These are phyloP conservation scores for Colletotrichum tofieldiae DNA, from an alignment of 2,329 filamentous ascomycete species.

Conservation along the genomic window DNA sequence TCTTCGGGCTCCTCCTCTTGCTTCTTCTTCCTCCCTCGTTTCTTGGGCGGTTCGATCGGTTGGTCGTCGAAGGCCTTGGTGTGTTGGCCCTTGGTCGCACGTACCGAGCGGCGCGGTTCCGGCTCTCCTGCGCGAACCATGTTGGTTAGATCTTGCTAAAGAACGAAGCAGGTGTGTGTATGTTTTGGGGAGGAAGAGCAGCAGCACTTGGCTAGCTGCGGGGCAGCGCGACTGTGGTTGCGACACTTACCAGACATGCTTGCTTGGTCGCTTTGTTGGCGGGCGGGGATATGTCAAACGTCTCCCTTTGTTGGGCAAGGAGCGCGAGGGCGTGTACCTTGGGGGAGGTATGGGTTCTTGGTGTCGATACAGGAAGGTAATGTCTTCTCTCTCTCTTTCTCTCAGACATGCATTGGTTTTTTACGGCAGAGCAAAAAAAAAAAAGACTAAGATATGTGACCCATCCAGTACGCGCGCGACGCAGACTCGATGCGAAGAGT, in stretches of 20 bases:
- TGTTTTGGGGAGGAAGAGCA: neutral
- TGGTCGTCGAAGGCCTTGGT: constrained; percentile 87
- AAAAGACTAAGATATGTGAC: constrained; percentile 41
- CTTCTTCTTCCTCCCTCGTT: constrained; percentile 73
- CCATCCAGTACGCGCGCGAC: constrained; percentile 41
- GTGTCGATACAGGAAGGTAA: constrained; percentile 23
- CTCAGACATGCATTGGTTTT: constrained; percentile 42
- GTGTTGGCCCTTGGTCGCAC: constrained; percentile 97
- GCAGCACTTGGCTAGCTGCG: constrained; percentile 18
- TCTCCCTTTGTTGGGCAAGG: constrained; percentile 35
- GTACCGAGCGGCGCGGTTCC: constrained; percentile 93
- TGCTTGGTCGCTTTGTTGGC: constrained; percentile 19
- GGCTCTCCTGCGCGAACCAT: constrained; percentile 59
- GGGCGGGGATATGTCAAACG: constrained; percentile 9
- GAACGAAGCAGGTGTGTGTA: neutral
- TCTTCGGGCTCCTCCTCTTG: constrained; percentile 72
- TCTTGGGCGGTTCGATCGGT: constrained; percentile 68
- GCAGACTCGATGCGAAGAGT: constrained; percentile 25
- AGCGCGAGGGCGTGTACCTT: constrained; percentile 17
- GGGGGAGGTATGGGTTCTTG: constrained; percentile 14
- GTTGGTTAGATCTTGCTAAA: constrained; percentile 15
- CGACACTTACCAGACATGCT: constrained; percentile 42
- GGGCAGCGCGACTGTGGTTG: constrained; percentile 25
- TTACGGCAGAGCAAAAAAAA: constrained; percentile 36
- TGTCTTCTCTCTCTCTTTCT: constrained; percentile 26